Base-by-base conservation (phyloP, 768 basidiomycete genomes). In the Auricularia heimuer region DNA sequence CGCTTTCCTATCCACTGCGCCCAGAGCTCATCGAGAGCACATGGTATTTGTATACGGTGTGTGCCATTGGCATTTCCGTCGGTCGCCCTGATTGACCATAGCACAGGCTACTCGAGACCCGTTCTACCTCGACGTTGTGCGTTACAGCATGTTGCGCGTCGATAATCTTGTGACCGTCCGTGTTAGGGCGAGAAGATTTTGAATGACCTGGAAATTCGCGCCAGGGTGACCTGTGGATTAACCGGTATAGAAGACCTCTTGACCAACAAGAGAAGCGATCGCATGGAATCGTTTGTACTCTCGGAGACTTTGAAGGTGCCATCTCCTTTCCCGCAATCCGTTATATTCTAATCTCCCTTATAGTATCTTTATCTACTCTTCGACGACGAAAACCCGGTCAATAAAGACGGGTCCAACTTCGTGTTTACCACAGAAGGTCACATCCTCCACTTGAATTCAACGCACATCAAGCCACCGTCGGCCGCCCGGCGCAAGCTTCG, bases 361-460 rank as follows among this genome's bases (percentile, higher is more conserved):
- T 63, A 98, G 90, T 99, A 98, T 79, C 82, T 98, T 18, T 98
- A 86, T 75, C 81, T 98, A 47, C 79, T 97, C 44, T 98, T 98
- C 70, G 93, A 94, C 68, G 92, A 94, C 75, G 84, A 85, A 6
- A 92, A 92, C 68, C 80, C 80, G 0, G 71, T 94, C 33, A 85
- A 93, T 70, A 75, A 72, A 2, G 88, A 91, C 69, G 88, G 91
- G 72, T 89, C 90, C 0, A 90, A 94, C 73, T 90, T 87, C 67
- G 91, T 98, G 10, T 90, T 97, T 72, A 92, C 94, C 4, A 99
- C 97, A 1, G 97, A 98, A 74, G 97, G 96, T 0, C 97, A 99
- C 72, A 81, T 93, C 33, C 79, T 99, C 54, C 80, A 81, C 11
- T 81, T 97, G 21, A 85, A 84, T 1, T 73, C 70, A 45, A 70